Evolutionary conservation across 1,284 basidiomycete genomes (phyloP).

Genomic region (Inonotus hispidus): DNA sequence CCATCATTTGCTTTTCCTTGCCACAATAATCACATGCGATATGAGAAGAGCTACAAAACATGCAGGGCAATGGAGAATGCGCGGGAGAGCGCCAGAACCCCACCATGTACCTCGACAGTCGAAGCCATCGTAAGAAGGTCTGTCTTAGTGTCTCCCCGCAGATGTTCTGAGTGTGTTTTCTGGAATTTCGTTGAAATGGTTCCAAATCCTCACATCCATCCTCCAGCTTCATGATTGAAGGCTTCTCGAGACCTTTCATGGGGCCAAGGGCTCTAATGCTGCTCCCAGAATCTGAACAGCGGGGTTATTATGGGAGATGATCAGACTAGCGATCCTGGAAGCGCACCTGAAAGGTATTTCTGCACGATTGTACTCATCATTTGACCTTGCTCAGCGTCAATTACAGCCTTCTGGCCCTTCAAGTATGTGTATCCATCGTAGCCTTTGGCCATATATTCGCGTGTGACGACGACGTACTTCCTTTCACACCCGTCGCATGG

Average conservation of each 20-base stretch:
- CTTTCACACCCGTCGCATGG: slow-evolving; percentile 48
- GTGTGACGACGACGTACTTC: slow-evolving; percentile 72
- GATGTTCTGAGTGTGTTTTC: not conserved
- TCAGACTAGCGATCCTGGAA: too few species aligned
- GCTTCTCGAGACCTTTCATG: slow-evolving; percentile 28
- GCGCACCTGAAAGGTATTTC: slow-evolving; percentile 78
- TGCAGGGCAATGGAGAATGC: slow-evolving; percentile 37
- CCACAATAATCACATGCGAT: not conserved
- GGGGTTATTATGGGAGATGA: too few species aligned
- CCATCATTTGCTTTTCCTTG: not conserved
- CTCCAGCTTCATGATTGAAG: slow-evolving; percentile 45
- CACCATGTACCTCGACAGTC: slow-evolving; percentile 29
- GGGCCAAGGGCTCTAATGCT: slow-evolving; percentile 29
- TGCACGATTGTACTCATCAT: slow-evolving; percentile 79
- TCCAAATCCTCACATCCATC: slow-evolving; percentile 27
- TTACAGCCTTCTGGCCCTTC: slow-evolving; percentile 59
- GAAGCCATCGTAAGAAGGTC: not conserved
- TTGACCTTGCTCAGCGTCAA: slow-evolving; percentile 83
- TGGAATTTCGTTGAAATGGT: slow-evolving; percentile 1
- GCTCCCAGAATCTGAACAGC: too few species aligned
- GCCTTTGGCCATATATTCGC: slow-evolving; percentile 71
- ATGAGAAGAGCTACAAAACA: not conserved
- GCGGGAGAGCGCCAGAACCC: slow-evolving; percentile 41
- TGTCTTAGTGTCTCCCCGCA: not conserved
- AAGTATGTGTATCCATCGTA: slow-evolving; percentile 80